phyloP scores from a whole-genome alignment of 2,329 filamentous ascomycete genomes.

The Fusarium sp. region DNA sequence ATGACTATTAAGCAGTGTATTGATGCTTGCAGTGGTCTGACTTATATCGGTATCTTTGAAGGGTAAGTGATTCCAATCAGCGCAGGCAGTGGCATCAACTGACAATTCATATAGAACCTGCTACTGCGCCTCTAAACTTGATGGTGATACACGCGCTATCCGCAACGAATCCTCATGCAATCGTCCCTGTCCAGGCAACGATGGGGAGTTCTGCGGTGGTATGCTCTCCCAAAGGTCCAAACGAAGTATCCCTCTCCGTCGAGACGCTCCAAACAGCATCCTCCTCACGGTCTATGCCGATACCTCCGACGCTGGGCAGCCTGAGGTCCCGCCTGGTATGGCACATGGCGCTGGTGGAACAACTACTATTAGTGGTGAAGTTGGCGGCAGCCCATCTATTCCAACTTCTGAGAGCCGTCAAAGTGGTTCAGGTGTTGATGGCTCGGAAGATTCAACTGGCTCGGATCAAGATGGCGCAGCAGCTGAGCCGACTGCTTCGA shows the following conservation, averaged over 20 bases:
- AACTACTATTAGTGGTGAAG: not conserved
- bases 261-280: slow-evolving; percentile 45
- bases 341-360: slow-evolving; percentile 21
- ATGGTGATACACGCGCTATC: slow-evolving; percentile 53
- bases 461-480: not conserved
- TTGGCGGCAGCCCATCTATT: not conserved
- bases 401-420: not conserved
- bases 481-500: not conserved
- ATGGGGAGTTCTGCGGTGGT: slow-evolving; percentile 56
- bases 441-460: not conserved
- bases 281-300: slow-evolving; percentile 59
- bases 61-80: slow-evolving; percentile 9
- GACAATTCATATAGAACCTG: slow-evolving; percentile 49
- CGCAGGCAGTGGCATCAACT: not conserved
- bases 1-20: slow-evolving; percentile 57
- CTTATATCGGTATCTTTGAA: slow-evolving; percentile 55
- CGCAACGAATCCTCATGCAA: slow-evolving; percentile 46
- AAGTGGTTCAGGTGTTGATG: not conserved
- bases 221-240: slow-evolving; percentile 26
- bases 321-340: slow-evolving; percentile 51
- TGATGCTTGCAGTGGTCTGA: slow-evolving; percentile 48
- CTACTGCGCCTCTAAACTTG: slow-evolving; percentile 58
- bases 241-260: slow-evolving; percentile 31
- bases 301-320: slow-evolving; percentile 42
- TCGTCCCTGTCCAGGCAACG: slow-evolving; percentile 56